Conservation (phyloP, 495 filamentous ascomycete genomes). For the Tuber brumale region DNA sequence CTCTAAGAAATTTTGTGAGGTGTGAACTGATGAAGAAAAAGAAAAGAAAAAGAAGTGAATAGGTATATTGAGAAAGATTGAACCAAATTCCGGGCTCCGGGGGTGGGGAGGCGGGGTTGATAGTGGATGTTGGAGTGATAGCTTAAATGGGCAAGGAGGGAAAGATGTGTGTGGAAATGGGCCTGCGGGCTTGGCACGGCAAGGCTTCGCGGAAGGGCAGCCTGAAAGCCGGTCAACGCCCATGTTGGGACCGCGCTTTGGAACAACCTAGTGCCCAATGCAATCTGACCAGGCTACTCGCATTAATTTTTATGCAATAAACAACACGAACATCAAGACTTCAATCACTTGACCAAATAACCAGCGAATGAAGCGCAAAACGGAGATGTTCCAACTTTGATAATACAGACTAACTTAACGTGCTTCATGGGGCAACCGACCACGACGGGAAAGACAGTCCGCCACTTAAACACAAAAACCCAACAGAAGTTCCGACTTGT, state of each 20-base stretch:
- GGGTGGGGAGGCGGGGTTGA: conserved; percentile 7
- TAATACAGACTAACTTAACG: background rate
- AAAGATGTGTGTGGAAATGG: conserved; percentile 3
- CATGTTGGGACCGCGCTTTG: background rate
- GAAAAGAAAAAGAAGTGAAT: background rate
- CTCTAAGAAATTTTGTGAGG: background rate
- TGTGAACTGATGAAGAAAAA: background rate
- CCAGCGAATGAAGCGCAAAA: background rate
- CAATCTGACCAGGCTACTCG: background rate
- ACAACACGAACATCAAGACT: background rate
- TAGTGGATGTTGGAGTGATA: conserved; percentile 5
- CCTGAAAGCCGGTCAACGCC: background rate
- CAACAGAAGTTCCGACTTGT: background rate
- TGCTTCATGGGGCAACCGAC: background rate
- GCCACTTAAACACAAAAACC: background rate
- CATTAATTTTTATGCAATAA: background rate
- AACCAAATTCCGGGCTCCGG: background rate
- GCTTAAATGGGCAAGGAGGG: conserved; percentile 6
- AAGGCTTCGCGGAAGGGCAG: background rate
- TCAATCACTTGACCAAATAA: background rate
- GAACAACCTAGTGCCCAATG: background rate
- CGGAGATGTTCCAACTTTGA: background rate
- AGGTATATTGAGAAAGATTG: conserved; percentile 1
- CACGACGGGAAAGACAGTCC: background rate
- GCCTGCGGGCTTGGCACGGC: background rate